Percentiles rank a stretch among this genome's conserved stretches.
phyloP scores from a whole-genome alignment of 2,329 filamentous ascomycete species.

The Epichloe baconii region DNA sequence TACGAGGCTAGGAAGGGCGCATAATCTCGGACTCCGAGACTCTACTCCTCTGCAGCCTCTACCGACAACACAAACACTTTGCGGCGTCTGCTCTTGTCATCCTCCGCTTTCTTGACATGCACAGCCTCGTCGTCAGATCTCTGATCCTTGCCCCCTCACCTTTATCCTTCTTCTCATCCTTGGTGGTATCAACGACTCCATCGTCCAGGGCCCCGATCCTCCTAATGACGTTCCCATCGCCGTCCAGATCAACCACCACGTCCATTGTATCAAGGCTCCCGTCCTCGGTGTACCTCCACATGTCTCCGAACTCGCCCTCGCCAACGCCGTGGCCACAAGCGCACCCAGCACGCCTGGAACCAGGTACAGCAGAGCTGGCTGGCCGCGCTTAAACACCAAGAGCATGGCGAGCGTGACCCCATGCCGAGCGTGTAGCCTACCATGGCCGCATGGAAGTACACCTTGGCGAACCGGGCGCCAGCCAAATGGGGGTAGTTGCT shows the following conservation, averaged over 20 bases:
- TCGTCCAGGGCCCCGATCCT: slow-evolving; percentile 24
- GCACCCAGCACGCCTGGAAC: slow-evolving; percentile 72
- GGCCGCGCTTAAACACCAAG: slow-evolving; percentile 64
- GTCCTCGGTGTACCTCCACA: slow-evolving; percentile 77
- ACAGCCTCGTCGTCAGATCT: slow-evolving; percentile 7
- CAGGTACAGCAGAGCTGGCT: slow-evolving; percentile 84
- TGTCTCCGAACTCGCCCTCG: slow-evolving; percentile 58
- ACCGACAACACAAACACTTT: slow-evolving; percentile 22
- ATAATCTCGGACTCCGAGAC: neutral
- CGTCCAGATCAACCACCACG: slow-evolving; percentile 41
- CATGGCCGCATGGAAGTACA: slow-evolving; percentile 71
- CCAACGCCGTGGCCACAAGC: slow-evolving; percentile 60
- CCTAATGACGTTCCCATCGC: slow-evolving; percentile 31
- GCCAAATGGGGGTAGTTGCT: slow-evolving; percentile 19
- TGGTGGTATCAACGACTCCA: slow-evolving; percentile 23
- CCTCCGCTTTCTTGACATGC: slow-evolving; percentile 7
- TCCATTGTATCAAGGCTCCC: slow-evolving; percentile 42
- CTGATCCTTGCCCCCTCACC: neutral
- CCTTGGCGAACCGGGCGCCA: slow-evolving; percentile 55
- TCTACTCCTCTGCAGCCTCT: slow-evolving; percentile 13
- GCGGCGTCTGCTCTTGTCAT: slow-evolving; percentile 14
- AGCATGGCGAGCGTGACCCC: slow-evolving; percentile 66
- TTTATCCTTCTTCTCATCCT: slow-evolving; percentile 16
- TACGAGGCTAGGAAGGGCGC: neutral
- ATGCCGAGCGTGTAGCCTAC: slow-evolving; percentile 69